A percentile compares a stretch with the other conserved stretches of the same genome.
phyloP scores from a whole-genome alignment of 306 rosid genomes.

The Glycine tomentella region DNA sequence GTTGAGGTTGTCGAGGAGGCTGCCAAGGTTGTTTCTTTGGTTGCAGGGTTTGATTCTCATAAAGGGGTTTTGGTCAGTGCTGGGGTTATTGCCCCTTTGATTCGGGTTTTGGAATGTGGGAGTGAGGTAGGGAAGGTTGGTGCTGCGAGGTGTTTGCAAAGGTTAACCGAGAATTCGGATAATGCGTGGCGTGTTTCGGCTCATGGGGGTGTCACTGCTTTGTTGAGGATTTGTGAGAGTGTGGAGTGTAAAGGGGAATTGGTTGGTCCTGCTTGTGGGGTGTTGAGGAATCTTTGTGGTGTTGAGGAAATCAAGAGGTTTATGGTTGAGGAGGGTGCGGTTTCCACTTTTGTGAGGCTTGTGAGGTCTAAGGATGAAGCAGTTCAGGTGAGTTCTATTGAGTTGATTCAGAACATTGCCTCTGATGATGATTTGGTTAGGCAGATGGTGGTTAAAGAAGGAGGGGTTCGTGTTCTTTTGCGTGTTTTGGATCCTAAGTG shows the following conservation, averaged over 20 bases:
- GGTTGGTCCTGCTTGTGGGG: constrained; percentile 77
- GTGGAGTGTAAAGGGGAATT: constrained; percentile 57
- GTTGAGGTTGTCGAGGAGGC: constrained; percentile 67
- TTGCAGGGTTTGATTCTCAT: constrained; percentile 65
- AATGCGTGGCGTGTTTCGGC: constrained; percentile 93
- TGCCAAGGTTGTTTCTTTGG: constrained; percentile 60
- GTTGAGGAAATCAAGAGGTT: constrained; percentile 87
- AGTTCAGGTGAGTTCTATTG: constrained; percentile 70
- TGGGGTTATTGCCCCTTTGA: constrained; percentile 72
- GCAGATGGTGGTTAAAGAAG: constrained; percentile 67
- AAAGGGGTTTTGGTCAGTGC: constrained; percentile 60
- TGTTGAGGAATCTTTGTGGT: constrained; percentile 69
- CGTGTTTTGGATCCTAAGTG: constrained; percentile 67
- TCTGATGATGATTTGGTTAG: constrained; percentile 68
- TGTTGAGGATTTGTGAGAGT: constrained; percentile 68
- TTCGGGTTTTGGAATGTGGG: constrained; percentile 78
- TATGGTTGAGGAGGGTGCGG: constrained; percentile 79
- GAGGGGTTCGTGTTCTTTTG: constrained; percentile 67
- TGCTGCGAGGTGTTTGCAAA: constrained; percentile 64
- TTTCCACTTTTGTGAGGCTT: constrained; percentile 63
- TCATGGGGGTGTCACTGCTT: constrained; percentile 84
- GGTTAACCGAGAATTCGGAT: constrained; percentile 79
- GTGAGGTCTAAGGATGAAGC: constrained; percentile 66
- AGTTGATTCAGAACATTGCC: constrained; percentile 68
- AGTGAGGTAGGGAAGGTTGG: constrained; percentile 61